Base-by-base conservation (phyloP, 495 filamentous ascomycete species). In the Amorphotheca resinae region DNA sequence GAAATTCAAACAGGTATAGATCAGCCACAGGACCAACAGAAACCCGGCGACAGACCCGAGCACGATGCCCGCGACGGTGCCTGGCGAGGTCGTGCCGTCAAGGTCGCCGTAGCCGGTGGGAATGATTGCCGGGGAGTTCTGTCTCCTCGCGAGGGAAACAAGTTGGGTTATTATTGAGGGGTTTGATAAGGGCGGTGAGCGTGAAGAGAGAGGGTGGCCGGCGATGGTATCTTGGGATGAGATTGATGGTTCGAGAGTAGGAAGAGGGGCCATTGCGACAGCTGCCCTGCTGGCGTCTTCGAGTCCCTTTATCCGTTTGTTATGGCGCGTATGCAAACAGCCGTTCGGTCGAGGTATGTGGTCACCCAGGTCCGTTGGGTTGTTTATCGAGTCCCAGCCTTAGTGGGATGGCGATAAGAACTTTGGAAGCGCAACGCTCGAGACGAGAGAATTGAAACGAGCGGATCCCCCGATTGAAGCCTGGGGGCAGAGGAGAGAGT, bases 41-140 rank as follows among this genome's bases (percentile, higher is more conserved):
- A 94, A 87, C 42, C 81, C 87, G n/a, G 65, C 73, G n/a, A 93
- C 78, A 36, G 74, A 71, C 50, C 87, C 87, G 23, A 95, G 73
- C 18, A 86, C 76, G 41, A 93, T 89, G 47, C 86, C 87, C 11
- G 69, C 85, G n/a, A 94, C 73, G 15, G 76, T 72, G 26, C 86
- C 87, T 0, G 87, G 69, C 3, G 65, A 17, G 0, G 80, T 84
- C 9, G 79, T 71, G 38, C 57, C 53, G 54, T 74, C 57, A 15
- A 76, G 64, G 37, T 67, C 62, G 21, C 72, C 71, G 69, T 93
- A 93, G 45, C 71, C 72, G 31, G 77, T 65, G 4, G 84, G 82
- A 51, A 93, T 44, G 4, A 51, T 49, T 7, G 32, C 9, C n/a
- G 42, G 17, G 20, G 38, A 39, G 6, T 38, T 38, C 22, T 49